phyloP scores from a whole-genome alignment of 805 yeast species.

The Myxozyma nipponensis region DNA sequence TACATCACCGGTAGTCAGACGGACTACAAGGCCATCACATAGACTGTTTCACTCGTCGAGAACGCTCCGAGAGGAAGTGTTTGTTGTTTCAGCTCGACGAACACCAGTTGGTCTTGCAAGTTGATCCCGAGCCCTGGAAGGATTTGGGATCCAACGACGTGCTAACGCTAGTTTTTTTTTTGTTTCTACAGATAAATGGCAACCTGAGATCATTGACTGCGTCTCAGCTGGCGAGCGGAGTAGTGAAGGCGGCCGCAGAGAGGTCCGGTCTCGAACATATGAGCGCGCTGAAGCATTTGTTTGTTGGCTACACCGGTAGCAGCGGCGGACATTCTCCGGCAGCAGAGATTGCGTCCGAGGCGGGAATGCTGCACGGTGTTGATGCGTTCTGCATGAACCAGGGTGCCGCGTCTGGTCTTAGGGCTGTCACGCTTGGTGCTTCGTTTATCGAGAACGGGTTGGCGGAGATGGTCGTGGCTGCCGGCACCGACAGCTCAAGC shows the following conservation, averaged over 20 bases:
- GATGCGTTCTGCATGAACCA: conserved; percentile 91
- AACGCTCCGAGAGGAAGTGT: conserved; percentile 43
- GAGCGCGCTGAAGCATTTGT: conserved; percentile 70
- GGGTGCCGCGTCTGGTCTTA: conserved; percentile 96
- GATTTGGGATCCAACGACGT: neutral
- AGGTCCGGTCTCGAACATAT: conserved; percentile 34
- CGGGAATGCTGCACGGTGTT: conserved; percentile 76
- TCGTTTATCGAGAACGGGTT: conserved; percentile 82
- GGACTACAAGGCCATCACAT: too few species aligned
- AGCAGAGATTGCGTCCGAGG: conserved; percentile 91
- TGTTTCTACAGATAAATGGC: conserved; percentile 58
- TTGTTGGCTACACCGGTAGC: conserved; percentile 86
- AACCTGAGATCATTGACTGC: conserved; percentile 62
- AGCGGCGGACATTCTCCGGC: conserved; percentile 99
- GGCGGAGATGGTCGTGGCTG: conserved; percentile 91
- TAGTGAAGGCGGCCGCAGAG: conserved; percentile 78
- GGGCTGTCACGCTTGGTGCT: conserved; percentile 83
- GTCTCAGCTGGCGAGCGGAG: conserved; percentile 80
- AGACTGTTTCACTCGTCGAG: neutral
- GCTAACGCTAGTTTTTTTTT: too few species aligned
- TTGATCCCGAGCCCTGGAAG: neutral
- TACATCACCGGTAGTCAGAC: too few species aligned
- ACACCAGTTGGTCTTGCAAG: conserved; percentile 79
- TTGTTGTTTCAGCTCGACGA: conserved; percentile 83
- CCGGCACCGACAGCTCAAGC: conserved; percentile 98